Evolutionary conservation across 768 basidiomycete species (phyloP), one percentile per base, ranked within the genome.

Genomic region (Fistulinella prunicolor): DNA sequence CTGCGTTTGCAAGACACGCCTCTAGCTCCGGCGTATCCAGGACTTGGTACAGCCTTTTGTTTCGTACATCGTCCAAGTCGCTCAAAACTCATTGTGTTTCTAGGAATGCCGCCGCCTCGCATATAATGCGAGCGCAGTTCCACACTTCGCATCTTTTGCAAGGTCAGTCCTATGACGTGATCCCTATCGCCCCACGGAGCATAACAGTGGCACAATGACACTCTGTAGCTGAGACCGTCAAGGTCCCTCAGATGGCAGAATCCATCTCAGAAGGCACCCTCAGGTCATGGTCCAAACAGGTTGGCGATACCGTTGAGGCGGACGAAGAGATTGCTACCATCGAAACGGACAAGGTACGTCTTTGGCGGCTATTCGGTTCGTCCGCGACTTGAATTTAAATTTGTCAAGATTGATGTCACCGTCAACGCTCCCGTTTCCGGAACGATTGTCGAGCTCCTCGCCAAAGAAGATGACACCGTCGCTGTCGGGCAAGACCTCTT

Each of bases 251-350:
- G 69, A 95, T 97, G 92, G 91, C 95, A 22, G 94, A 97, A 67
- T 97, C 94, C 52, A 97, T 98, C 70, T 90, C 91, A 30, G 95
- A 99, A 69, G 95, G 95, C 29, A 98, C 95, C 5, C 76, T 99
- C 43, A 96, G 94, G 73, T 77, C 88, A 22, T 99, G 93, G 92
- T 76, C 80, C 57, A 97, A 97, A 74, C 81, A 94, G 70, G 84
- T 89, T 43, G 95, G 95, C 13, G 95, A 99, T 65, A 78, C 74
- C 49, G 94, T 98, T 47, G 80, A 85, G 64, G 85, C 76, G 23
- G 95, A 98, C 65, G 95, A 98, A 72, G 95, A 99, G 73, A 78
- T 99, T 36, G 95, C 93, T 14, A 95, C 93, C 38, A 97, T 98
- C 56, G 95, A 98, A 74, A 99, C 95, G 8, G 95, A 99, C 78